Conservation (phyloP, 257 asterid genomes). For the Parsonsia alboflavescens region DNA sequence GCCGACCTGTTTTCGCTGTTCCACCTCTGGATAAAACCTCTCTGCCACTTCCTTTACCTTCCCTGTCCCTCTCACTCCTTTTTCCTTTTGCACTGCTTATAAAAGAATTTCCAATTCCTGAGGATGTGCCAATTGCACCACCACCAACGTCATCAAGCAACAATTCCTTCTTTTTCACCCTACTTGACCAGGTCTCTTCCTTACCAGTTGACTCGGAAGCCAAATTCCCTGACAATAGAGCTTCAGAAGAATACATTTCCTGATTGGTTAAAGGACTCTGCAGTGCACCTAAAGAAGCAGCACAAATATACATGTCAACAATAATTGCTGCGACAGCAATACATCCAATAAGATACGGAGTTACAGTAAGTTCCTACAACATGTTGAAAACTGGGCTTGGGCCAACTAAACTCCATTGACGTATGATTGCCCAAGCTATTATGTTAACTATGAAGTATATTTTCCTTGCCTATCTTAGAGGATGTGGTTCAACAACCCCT, state of each 20-base stretch:
- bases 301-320: constrained; percentile 20
- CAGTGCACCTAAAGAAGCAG: constrained; percentile 61
- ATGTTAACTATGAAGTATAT: too few species aligned
- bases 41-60: constrained; percentile 71
- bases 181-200: constrained; percentile 53
- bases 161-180: constrained; percentile 64
- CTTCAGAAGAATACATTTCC: constrained; percentile 48
- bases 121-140: constrained; percentile 34
- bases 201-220: constrained; percentile 48
- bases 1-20: constrained; percentile 57
- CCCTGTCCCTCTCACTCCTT: constrained; percentile 75
- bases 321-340: background rate
- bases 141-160: constrained; percentile 69
- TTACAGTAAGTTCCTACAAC: background rate
- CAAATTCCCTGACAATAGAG: constrained; percentile 32
- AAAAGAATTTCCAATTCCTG: constrained; percentile 59
- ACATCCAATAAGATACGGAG: constrained; percentile 6
- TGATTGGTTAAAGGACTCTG: constrained; percentile 60
- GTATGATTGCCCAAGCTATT: background rate
- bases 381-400: background rate
- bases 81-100: constrained; percentile 77
- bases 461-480: background rate
- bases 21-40: constrained; percentile 60
- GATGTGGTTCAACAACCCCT: background rate
- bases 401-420: background rate